phyloP scores from a whole-genome alignment of 139 green algal species.

The Haematococcus lacustris region DNA sequence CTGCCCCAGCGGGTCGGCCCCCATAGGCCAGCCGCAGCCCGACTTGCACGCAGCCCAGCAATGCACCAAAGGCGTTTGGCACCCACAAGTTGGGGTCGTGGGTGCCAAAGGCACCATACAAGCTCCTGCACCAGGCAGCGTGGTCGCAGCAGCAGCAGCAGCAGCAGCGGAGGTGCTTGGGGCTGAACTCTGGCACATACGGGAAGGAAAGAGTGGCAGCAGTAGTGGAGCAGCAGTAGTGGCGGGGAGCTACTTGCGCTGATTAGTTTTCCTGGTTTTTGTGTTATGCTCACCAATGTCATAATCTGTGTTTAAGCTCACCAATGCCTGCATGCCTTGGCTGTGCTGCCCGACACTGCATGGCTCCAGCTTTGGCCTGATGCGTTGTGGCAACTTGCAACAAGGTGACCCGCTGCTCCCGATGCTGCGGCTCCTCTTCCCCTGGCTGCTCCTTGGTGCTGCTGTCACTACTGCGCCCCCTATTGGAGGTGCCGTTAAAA shows the following conservation, averaged over 20 bases:
- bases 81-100: slow-evolving; percentile 29
- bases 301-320: no score
- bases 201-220: not conserved
- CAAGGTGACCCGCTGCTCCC: no score
- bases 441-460: no score
- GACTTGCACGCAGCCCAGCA: slow-evolving; percentile 17
- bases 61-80: slow-evolving; percentile 12
- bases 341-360: no score
- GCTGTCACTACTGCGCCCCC: no score
- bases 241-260: not conserved
- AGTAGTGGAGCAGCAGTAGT: not conserved
- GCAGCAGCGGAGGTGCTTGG: not conserved
- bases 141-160: not conserved
- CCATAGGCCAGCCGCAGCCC: slow-evolving; percentile 15
- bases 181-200: not conserved
- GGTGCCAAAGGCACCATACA: not conserved
- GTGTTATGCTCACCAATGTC: not conserved
- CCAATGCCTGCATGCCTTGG: no score
- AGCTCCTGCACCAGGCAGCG: not conserved
- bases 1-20: not conserved
- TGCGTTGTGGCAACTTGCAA: no score
- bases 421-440: no score
- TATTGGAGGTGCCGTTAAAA: no score
- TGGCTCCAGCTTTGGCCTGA: no score
- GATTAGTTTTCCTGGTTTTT: not conserved